Conservation (phyloP, 169 alveolate species). For the Plasmodium vinckei region DNA sequence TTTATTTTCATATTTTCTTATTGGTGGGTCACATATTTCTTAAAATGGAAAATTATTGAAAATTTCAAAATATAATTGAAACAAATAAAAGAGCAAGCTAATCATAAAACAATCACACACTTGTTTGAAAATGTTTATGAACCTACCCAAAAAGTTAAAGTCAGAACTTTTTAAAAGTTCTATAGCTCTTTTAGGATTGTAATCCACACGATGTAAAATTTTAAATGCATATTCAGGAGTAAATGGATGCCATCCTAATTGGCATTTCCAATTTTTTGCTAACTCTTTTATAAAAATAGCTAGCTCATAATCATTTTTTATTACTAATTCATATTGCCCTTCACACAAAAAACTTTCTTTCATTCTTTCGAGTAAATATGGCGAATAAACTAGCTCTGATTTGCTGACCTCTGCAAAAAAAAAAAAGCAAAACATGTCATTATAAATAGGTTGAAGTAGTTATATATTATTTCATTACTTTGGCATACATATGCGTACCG, state of each 20-base stretch:
- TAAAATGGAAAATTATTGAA: background rate
- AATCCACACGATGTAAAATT: slow-evolving; percentile 88
- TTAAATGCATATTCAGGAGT: slow-evolving; percentile 91
- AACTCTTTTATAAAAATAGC: slow-evolving; percentile 86
- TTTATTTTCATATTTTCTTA: slow-evolving; percentile 88
- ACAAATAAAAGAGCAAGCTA: background rate
- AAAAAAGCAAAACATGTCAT: background rate
- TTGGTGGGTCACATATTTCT: slow-evolving; percentile 90
- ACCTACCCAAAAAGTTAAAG: slow-evolving; percentile 84
- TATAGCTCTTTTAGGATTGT: slow-evolving; percentile 89
- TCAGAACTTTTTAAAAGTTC: slow-evolving; percentile 88
- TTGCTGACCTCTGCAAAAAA: slow-evolving; percentile 72
- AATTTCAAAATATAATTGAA: background rate
- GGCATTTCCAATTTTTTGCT: slow-evolving; percentile 89
- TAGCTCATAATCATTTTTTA: slow-evolving; percentile 87
- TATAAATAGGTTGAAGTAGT: background rate
- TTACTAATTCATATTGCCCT: slow-evolving; percentile 84
- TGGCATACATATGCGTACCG: slow-evolving; percentile 26
- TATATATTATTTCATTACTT: background rate
- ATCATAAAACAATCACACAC: background rate
- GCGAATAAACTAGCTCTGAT: slow-evolving; percentile 89
- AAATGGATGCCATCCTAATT: slow-evolving; percentile 92
- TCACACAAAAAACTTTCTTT: slow-evolving; percentile 81
- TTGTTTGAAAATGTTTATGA: background rate
- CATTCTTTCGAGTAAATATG: slow-evolving; percentile 86